These are phyloP conservation scores for Chlorella vulgaris DNA, from an alignment of 139 green algal genomes.

Conservation along the genomic window DNA sequence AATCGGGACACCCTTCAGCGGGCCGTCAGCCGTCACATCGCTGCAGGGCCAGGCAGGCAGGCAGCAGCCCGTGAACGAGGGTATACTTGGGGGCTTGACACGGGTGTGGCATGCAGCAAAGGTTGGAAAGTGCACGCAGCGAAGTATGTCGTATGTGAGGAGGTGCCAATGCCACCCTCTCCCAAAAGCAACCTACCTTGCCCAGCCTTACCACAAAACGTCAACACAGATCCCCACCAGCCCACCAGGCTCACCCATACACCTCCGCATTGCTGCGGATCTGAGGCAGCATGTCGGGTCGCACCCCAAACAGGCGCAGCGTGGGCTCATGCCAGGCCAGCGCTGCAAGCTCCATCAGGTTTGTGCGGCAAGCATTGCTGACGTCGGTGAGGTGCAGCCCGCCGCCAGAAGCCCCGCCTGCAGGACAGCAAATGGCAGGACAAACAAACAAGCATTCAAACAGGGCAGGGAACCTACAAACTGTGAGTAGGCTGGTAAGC, in stretches of 20 bases:
- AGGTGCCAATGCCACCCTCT: neutral
- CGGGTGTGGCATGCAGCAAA: too few species aligned
- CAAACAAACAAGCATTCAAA: too few species aligned
- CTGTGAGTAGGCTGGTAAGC: too few species aligned
- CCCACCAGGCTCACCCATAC: constrained; percentile 60
- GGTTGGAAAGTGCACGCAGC: neutral
- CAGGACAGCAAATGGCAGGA: neutral
- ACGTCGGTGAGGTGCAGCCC: constrained; percentile 91
- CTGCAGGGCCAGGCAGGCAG: neutral
- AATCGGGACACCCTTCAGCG: constrained; percentile 80
- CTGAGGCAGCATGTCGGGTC: constrained; percentile 67
- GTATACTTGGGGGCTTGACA: too few species aligned
- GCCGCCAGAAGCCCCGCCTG: constrained; percentile 22
- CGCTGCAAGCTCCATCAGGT: constrained; percentile 89
- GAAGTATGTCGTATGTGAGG: neutral
- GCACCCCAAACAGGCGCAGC: constrained; percentile 70
- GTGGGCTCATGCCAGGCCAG: constrained; percentile 78
- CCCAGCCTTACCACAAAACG: too few species aligned
- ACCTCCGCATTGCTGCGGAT: constrained; percentile 86
- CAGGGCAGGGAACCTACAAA: too few species aligned
- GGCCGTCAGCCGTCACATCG: neutral
- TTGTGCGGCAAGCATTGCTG: constrained; percentile 91
- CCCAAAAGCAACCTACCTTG: neutral
- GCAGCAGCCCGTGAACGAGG: too few species aligned
- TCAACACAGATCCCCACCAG: too few species aligned